Conservation (phyloP, 345 rosid genomes). For the Ceriops zippeliana region DNA sequence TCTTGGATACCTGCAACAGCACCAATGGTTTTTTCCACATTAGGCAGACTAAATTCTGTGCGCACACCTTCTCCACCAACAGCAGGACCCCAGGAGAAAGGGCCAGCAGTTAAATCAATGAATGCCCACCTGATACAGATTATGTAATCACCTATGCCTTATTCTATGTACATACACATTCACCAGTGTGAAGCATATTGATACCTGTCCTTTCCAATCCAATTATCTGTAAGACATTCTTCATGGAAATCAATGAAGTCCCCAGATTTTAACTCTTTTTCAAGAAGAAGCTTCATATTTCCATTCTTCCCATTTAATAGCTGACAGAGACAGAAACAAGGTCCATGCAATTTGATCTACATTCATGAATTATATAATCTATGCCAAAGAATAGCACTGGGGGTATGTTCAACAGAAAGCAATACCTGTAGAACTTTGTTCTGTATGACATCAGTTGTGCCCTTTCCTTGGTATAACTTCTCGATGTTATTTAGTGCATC, state of each 20-base stretch:
- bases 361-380: neutral
- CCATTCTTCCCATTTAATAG: slow-evolving; percentile 64
- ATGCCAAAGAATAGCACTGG: neutral
- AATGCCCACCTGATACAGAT: slow-evolving; percentile 80
- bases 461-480: slow-evolving; percentile 63
- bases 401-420: slow-evolving; percentile 7
- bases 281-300: slow-evolving; percentile 59
- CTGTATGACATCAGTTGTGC: slow-evolving; percentile 60
- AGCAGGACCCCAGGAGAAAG: slow-evolving; percentile 99
- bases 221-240: slow-evolving; percentile 89
- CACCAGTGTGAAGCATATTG: slow-evolving; percentile 25
- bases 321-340: slow-evolving; percentile 22
- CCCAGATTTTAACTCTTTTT: slow-evolving; percentile 64
- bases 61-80: slow-evolving; percentile 99
- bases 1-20: slow-evolving; percentile 73
- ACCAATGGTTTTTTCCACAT: slow-evolving; percentile 91
- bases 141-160: neutral
- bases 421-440: slow-evolving; percentile 73
- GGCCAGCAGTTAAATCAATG: slow-evolving; percentile 89
- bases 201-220: slow-evolving; percentile 96
- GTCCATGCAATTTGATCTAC: too few relatives aligned
- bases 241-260: slow-evolving; percentile 62
- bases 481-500: slow-evolving; percentile 69
- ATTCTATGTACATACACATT: neutral
- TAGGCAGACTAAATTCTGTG: slow-evolving; percentile 76